Evolutionary conservation across 495 filamentous ascomycete genomes (phyloP), one percentile per base, ranked within the genome.

Genomic region (Aspergillus saccharolyticus): DNA sequence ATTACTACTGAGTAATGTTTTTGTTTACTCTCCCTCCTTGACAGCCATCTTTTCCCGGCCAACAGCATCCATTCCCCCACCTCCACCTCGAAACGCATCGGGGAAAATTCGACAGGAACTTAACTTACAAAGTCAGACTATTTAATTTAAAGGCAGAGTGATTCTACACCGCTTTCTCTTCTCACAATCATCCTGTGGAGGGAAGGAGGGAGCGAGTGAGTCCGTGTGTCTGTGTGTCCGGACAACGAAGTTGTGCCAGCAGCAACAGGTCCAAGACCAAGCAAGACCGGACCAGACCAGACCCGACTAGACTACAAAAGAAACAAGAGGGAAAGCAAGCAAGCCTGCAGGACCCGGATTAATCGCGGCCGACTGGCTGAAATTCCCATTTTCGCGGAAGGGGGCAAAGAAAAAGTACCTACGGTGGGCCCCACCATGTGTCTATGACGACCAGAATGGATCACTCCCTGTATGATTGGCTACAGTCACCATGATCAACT

Each of bases 401-500:
- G 57, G 56, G 63, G 55, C 54, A 62, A 65, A 65, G 63, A 53
- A 39, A 15, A 28, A 28, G 25, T 28, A 28, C 25, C 25, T 63
- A 58, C 57, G 49, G 60, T 66, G 63, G 63, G 54, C 44, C 60
- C 39, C 20, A 52, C 63, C 63, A 66, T 66, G 63, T 66, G 63
- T 62, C 58, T 57, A 63, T 63, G 63, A 63, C 57, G 57, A 66
- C 60, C 55, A 63, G 56, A 33, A 50, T 44, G 49, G 19, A 15
- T 52, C 18, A 44, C 17, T 22, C 12, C 25, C 1, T 12, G 20
- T 3, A 0, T 59, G 48, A 66, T 66, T 66, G 63, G 63, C 22
- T 7, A 28, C 20, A 24, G 22, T 21, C 45, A 50, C 51, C 52
- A 56, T 39, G 60, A 63, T 62, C 57, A 61, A 60, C 60, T 60